Conservation (phyloP, 2,329 filamentous ascomycete species). For the Ascosphaera pollenicola region DNA sequence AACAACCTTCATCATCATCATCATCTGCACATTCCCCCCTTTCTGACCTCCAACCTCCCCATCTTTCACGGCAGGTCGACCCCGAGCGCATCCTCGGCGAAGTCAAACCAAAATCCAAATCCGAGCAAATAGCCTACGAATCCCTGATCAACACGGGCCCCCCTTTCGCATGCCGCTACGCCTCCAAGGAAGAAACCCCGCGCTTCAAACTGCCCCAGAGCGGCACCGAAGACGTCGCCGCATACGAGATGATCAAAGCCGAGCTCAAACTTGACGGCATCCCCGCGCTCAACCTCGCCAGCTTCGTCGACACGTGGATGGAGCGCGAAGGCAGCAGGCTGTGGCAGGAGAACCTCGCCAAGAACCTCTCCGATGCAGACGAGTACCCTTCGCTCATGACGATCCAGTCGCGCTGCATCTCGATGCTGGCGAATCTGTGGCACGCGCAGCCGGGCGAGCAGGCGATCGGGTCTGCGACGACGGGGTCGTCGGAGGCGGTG, state of each 20-base stretch:
- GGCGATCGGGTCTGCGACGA: conserved; percentile 66
- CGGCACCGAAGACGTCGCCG: conserved; percentile 31
- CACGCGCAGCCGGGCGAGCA: conserved; percentile 41
- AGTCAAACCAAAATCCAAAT: conserved; percentile 5
- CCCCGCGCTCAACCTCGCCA: conserved; percentile 63
- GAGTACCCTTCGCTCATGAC: conserved; percentile 64
- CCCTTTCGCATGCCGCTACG: conserved; percentile 15
- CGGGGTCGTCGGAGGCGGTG: conserved; percentile 60
- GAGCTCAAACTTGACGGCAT: conserved; percentile 81
- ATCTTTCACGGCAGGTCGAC: not conserved
- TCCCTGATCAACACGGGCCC: conserved; percentile 9
- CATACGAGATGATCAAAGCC: conserved; percentile 95
- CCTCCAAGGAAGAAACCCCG: conserved; percentile 12
- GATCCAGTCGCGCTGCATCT: conserved; percentile 80
- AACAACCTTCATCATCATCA: not conserved
- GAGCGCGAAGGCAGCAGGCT: conserved; percentile 51
- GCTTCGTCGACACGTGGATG: conserved; percentile 95
- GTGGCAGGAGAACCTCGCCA: conserved; percentile 82
- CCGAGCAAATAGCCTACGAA: conserved; percentile 10
- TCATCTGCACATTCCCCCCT: not conserved
- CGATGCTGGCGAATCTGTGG: conserved; percentile 79
- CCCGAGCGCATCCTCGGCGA: not conserved
- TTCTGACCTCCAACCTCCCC: not conserved
- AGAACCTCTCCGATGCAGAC: conserved; percentile 89
- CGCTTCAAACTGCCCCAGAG: conserved; percentile 13